Conservation (phyloP, 768 basidiomycete genomes). For the Phaeolepiota aurea region DNA sequence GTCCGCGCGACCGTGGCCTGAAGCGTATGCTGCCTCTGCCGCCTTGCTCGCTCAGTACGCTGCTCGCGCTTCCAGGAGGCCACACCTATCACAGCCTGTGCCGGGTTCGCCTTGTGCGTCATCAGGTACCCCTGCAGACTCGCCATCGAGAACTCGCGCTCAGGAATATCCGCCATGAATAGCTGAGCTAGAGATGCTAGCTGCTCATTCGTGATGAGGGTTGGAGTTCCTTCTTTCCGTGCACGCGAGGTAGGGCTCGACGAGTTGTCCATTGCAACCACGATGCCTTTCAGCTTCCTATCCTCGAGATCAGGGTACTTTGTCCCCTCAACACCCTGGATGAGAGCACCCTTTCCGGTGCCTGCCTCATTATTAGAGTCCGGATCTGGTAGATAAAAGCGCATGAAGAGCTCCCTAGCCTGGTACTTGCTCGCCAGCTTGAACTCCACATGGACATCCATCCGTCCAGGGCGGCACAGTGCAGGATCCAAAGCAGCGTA, state of each 20-base stretch:
- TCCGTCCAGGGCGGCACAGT: constrained; percentile 67
- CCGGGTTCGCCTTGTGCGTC: constrained; percentile 54
- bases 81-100: constrained; percentile 40
- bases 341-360: too few relatives aligned
- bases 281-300: too few relatives aligned
- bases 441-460: constrained; percentile 77
- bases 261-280: too few relatives aligned
- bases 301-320: too few relatives aligned
- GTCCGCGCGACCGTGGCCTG: too few relatives aligned
- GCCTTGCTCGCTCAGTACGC: constrained; percentile 15
- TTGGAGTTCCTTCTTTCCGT: too few relatives aligned
- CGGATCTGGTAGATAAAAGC: constrained; percentile 52
- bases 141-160: constrained; percentile 41
- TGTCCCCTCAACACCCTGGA: too few relatives aligned
- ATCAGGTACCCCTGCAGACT: constrained; percentile 56
- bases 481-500: constrained; percentile 65
- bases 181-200: constrained; percentile 38
- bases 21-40: too few relatives aligned
- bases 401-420: constrained; percentile 52
- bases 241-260: too few relatives aligned
- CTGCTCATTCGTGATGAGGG: constrained; percentile 23
- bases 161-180: constrained; percentile 48
- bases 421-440: constrained; percentile 66
- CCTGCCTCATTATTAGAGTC: too few relatives aligned
- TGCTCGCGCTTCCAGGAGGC: constrained; percentile 44